Conservation (phyloP, 2,329 filamentous ascomycete genomes). For the Geoglossum cookeanum region DNA sequence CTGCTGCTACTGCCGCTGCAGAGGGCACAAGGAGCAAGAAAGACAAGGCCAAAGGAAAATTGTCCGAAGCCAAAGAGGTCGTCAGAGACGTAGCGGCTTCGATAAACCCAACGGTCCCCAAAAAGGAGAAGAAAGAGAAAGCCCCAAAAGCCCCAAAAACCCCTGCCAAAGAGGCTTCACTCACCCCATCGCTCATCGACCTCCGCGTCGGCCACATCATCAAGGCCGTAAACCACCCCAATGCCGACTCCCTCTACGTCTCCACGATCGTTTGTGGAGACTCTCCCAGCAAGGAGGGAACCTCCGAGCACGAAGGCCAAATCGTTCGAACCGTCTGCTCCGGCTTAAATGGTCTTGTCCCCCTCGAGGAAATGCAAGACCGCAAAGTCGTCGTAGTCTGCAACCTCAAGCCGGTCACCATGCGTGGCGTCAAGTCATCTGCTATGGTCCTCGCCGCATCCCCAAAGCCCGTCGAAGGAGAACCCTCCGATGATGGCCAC, state of each 20-base stretch:
- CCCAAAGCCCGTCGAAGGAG: constrained; percentile 63
- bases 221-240: constrained; percentile 86
- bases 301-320: constrained; percentile 77
- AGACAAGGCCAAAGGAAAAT: constrained; percentile 29
- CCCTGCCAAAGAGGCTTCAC: constrained; percentile 31
- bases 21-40: constrained; percentile 25
- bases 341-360: constrained; percentile 79
- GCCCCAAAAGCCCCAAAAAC: constrained; percentile 73
- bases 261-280: constrained; percentile 93
- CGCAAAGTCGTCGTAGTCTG: constrained; percentile 90
- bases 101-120: constrained; percentile 33
- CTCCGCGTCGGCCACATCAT: constrained; percentile 94
- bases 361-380: constrained; percentile 88
- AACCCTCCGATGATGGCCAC: constrained; percentile 50
- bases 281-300: constrained; percentile 67
- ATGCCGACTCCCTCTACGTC: constrained; percentile 89
- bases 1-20: constrained; percentile 19
- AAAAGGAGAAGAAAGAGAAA: constrained; percentile 43
- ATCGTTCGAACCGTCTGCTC: constrained; percentile 91
- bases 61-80: constrained; percentile 28
- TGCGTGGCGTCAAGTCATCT: constrained; percentile 67
- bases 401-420: constrained; percentile 98
- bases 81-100: constrained; percentile 31
- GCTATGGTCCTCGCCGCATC: constrained; percentile 95
- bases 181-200: constrained; percentile 75